Conservation (phyloP, 2,329 filamentous ascomycete species). For the Plectosphaerella cucumerina region DNA sequence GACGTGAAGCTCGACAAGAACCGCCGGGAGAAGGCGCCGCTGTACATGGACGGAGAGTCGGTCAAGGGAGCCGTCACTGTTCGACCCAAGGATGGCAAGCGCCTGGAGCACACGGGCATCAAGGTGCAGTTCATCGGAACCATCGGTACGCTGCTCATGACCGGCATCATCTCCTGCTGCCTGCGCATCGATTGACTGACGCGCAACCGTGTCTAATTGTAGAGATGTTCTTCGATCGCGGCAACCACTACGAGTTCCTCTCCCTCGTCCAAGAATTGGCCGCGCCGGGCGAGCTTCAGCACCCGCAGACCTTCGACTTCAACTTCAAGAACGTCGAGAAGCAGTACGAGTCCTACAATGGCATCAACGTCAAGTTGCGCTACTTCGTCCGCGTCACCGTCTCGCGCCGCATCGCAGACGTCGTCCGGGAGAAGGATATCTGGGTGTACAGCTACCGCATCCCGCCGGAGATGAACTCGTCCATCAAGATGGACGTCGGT, state of each 20-base stretch:
- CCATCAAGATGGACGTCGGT: conserved; percentile 99
- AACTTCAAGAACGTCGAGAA: conserved; percentile 99
- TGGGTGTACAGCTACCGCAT: conserved; percentile 99
- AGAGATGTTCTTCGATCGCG: conserved; percentile 99
- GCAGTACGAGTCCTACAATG: conserved; percentile 99
- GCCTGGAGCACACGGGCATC: conserved; percentile 96
- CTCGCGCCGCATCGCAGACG: conserved; percentile 93
- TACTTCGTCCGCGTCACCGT: conserved; percentile 98
- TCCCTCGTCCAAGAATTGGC: conserved; percentile 95
- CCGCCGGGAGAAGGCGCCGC: conserved; percentile 89
- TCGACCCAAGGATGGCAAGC: conserved; percentile 94
- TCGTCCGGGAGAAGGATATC: conserved; percentile 97
- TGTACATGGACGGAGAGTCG: conserved; percentile 97
- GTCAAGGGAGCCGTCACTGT: conserved; percentile 96
- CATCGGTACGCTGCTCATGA: conserved; percentile 60
- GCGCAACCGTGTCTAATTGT: conserved; percentile 2
- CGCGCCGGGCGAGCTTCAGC: conserved; percentile 93
- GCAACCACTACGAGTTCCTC: conserved; percentile 98
- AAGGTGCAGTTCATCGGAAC: conserved; percentile 99
- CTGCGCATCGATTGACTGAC: conserved; percentile 1
- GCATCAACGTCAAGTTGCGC: conserved; percentile 98
- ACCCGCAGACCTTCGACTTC: conserved; percentile 98
- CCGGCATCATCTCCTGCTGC: not conserved
- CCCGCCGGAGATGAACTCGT: conserved; percentile 95
- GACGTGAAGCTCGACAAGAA: conserved; percentile 99